These are phyloP conservation scores for Magnolia kwangsiensis DNA, from an alignment of 164 flowering plant species.

Conservation along the genomic window DNA sequence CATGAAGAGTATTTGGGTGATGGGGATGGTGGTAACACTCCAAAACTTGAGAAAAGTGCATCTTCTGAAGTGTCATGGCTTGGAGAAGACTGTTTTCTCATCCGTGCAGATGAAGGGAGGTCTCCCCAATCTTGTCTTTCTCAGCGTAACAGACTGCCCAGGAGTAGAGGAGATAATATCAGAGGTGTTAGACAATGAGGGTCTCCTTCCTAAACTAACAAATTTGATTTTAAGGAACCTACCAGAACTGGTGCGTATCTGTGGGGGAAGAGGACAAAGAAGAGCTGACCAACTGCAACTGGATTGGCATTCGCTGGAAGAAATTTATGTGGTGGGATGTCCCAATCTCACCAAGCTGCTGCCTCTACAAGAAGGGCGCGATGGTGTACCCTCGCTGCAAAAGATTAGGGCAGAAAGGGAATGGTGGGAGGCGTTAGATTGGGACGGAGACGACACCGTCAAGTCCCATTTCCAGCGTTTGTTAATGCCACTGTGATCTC, in stretches of 20 bases:
- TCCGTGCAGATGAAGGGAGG: background rate
- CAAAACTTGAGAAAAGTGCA: background rate
- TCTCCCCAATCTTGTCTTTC: background rate
- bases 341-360: background rate
- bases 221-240: background rate
- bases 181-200: background rate
- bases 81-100: background rate
- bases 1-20: background rate
- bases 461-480: background rate
- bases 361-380: background rate
- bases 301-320: background rate
- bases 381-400: background rate
- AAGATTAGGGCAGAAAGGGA: background rate
- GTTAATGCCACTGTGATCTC: background rate
- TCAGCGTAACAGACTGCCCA: background rate
- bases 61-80: background rate
- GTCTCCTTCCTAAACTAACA: background rate
- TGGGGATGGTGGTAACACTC: background rate
- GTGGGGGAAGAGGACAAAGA: background rate
- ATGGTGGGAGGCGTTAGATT: background rate
- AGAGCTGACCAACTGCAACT: no score
- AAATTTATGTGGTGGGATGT: background rate
- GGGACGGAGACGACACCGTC: background rate
- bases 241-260: background rate
- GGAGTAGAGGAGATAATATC: background rate